Conservation (phyloP, 2,329 filamentous ascomycete genomes). For the Microsporum ferrugineum region DNA sequence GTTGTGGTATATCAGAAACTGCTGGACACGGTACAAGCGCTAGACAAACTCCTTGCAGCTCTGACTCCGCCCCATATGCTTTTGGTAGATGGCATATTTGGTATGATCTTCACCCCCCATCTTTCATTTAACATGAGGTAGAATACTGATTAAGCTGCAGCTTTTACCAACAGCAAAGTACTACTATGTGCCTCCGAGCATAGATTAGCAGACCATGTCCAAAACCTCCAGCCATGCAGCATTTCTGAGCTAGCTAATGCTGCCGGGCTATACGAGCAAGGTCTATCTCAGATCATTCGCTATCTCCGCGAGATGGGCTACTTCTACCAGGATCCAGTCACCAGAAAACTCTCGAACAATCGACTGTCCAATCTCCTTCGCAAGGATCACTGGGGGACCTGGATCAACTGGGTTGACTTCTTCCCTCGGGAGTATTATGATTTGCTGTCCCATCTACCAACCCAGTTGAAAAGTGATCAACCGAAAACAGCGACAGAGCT, state of each 20-base stretch:
- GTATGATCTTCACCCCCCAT: background rate
- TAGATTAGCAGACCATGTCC: background rate
- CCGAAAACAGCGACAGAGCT: background rate
- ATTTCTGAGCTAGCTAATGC: background rate
- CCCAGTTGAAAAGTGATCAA: background rate
- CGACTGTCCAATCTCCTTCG: background rate
- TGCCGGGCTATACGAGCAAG: background rate
- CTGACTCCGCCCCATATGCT: background rate
- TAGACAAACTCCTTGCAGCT: background rate
- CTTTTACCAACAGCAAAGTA: conserved; percentile 1
- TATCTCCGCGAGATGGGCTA: background rate
- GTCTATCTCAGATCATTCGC: background rate
- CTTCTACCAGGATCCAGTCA: background rate
- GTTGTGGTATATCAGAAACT: background rate
- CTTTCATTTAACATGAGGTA: background rate
- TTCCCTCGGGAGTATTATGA: background rate
- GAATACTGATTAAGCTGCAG: background rate
- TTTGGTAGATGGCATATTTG: background rate
- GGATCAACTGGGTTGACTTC: background rate
- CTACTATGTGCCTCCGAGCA: background rate
- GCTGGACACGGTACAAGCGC: background rate
- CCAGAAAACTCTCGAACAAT: background rate
- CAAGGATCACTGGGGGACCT: background rate
- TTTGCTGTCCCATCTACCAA: background rate
- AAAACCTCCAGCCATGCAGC: background rate